phyloP scores from a whole-genome alignment of 139 green algal genomes.

The Zygnema cylindricum region DNA sequence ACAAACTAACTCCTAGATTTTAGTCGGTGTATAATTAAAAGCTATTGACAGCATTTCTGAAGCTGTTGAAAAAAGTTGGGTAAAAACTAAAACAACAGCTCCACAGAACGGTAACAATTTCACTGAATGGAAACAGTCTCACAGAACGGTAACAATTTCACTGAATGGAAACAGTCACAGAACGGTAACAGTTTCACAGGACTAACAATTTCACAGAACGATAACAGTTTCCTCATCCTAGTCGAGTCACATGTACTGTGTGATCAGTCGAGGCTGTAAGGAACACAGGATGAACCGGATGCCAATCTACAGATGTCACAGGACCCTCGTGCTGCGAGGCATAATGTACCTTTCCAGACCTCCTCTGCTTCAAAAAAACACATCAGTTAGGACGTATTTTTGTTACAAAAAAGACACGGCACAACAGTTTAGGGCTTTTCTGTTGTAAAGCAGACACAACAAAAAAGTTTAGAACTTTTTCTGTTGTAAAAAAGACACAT shows the following conservation, averaged over 20 bases:
- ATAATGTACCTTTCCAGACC: neutral
- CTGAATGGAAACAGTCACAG: too few species aligned
- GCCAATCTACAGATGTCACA: constrained; percentile 30
- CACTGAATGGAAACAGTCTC: too few species aligned
- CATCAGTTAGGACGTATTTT: too few species aligned
- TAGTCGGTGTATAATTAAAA: too few species aligned
- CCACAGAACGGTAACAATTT: too few species aligned
- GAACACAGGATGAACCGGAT: constrained; percentile 2
- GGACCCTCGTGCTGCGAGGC: neutral
- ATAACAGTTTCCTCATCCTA: neutral
- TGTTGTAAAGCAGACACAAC: neutral
- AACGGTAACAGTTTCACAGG: too few species aligned
- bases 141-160: too few species aligned
- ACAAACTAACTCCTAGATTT: too few species aligned
- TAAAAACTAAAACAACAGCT: too few species aligned
- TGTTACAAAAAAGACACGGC: neutral
- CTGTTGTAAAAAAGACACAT: neutral
- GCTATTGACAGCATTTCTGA: too few species aligned
- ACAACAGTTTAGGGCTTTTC: neutral
- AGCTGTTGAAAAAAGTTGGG: too few species aligned
- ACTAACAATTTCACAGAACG: neutral
- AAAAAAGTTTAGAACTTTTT: neutral
- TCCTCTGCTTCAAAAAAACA: constrained; percentile 2
- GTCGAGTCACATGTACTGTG: constrained; percentile 1
- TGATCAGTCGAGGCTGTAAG: constrained; percentile 9